These are phyloP conservation scores for Lepraria neglecta DNA, from an alignment of 495 filamentous ascomycete genomes.

Conservation along the genomic window DNA sequence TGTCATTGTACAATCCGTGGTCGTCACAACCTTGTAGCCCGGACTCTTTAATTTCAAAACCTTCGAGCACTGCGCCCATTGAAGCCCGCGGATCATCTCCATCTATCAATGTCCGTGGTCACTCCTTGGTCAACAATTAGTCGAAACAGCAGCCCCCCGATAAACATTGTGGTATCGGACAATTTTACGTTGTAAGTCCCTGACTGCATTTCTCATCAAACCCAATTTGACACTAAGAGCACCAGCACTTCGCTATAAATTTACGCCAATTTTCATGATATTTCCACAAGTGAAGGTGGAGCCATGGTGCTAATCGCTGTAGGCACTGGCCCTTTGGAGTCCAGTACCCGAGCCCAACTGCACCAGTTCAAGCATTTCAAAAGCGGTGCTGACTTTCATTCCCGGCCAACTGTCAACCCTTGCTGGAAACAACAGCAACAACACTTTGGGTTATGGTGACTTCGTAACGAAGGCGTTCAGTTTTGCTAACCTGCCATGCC, in stretches of 20 bases:
- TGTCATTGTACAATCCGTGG: background rate
- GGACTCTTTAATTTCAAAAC: background rate
- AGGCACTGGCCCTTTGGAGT: background rate
- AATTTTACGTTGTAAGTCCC: background rate
- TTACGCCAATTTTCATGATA: conserved; percentile 1
- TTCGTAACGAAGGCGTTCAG: background rate
- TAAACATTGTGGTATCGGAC: background rate
- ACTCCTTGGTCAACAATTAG: background rate
- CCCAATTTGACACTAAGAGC: background rate
- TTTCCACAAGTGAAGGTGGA: background rate
- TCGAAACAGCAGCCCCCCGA: too few relatives aligned
- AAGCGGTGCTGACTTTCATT: conserved; percentile 5
- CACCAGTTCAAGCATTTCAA: too few relatives aligned
- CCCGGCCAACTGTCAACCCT: conserved; percentile 15
- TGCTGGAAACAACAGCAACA: background rate
- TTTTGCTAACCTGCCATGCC: conserved; percentile 15
- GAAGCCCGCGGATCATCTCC: background rate
- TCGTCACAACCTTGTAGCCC: background rate
- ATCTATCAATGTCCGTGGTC: background rate
- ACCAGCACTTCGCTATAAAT: conserved; percentile 12
- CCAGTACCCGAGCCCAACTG: background rate
- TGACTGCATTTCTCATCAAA: too few relatives aligned
- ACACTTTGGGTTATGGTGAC: background rate
- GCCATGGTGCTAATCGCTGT: background rate
- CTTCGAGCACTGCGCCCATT: background rate